Evolutionary conservation across 2,329 filamentous ascomycete species (phyloP).

Genomic region (Nemania sp.): DNA sequence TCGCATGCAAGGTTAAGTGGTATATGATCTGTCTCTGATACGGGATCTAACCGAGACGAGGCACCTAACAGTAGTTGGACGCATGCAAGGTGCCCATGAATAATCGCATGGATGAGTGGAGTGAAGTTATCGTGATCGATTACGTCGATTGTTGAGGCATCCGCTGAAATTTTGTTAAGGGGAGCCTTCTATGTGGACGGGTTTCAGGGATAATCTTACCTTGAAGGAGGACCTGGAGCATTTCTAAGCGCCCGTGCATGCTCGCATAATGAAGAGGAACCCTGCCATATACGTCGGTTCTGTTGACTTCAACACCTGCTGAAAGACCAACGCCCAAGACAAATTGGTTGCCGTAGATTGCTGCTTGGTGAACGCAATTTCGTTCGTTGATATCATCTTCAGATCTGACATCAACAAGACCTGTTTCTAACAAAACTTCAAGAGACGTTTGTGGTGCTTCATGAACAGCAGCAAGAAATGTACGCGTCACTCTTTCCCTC

Average conservation of each 20-base stretch:
- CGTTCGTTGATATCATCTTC: constrained; percentile 98
- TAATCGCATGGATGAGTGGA: constrained; percentile 91
- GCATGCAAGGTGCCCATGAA: constrained; percentile 80
- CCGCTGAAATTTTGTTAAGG: constrained; percentile 48
- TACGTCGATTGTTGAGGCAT: constrained; percentile 76
- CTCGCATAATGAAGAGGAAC: constrained; percentile 95
- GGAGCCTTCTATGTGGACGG: not conserved
- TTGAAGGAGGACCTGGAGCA: constrained; percentile 74
- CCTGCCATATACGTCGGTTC: constrained; percentile 90
- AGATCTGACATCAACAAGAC: constrained; percentile 84
- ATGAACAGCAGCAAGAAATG: constrained; percentile 86
- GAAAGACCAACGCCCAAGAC: constrained; percentile 77
- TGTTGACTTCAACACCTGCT: constrained; percentile 73
- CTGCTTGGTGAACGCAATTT: constrained; percentile 95
- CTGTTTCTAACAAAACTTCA: constrained; percentile 75
- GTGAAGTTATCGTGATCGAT: constrained; percentile 98
- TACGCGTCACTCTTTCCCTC: constrained; percentile 80
- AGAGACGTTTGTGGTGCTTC: constrained; percentile 80
- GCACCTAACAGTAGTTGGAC: constrained; percentile 76
- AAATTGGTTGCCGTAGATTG: constrained; percentile 84
- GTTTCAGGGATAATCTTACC: constrained; percentile 46
- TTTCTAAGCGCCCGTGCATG: constrained; percentile 86
- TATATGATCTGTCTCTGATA: constrained; percentile 86
- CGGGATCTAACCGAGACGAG: constrained; percentile 83
- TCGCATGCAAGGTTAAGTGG: constrained; percentile 95